Evolutionary conservation across 2,329 filamentous ascomycete species (phyloP), one percentile per base, ranked within the genome.

Genomic region (Penicillium polonicum): DNA sequence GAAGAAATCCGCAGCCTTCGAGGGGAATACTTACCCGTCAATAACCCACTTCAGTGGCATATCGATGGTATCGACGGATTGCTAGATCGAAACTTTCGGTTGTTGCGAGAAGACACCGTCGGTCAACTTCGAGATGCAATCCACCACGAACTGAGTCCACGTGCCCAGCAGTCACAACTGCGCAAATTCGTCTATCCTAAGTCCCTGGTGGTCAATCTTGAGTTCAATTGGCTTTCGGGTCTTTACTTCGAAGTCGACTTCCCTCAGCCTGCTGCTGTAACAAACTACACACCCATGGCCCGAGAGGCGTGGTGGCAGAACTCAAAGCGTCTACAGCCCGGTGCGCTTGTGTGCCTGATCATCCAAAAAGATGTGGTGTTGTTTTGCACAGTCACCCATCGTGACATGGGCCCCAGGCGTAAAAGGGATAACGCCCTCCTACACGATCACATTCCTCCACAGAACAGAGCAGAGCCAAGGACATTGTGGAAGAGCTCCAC

Each of bases 41-140:
- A 70, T 38, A 65, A 74, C 38, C 65, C 70, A 5, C 27, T 35
- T 10, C 65, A 72, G 33, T 70, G 68, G 62, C 67, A 74, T 41
- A 27, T 67, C 3, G 43, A 49, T 21, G 71, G 71, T 1, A 55
- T 71, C 9, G 57, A 55, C 2, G 65, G 72, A 27, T 65, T 72
- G 8, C 46, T 74, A 46, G 74, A 76, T 57, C 64, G 68, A 10
- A 71, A 74, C 38, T 76, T 76, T 60, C 70, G 74, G n/a, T 67
- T 75, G 1, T 52, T 76, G 25, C 59, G 74, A 21, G 71, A 73
- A 56, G 74, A 77, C 44, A 73, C 70, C 2, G 50, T 74, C 23
- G 64, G 72, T 43, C 65, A 68, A 42, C 57, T 74, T 45, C 55
- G 73, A 59, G 66, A 74, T 60, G 62, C 67, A n/a, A 69, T 75